Evolutionary conservation across 2,329 filamentous ascomycete genomes (phyloP).

Genomic region (Diaporthe batatas): DNA sequence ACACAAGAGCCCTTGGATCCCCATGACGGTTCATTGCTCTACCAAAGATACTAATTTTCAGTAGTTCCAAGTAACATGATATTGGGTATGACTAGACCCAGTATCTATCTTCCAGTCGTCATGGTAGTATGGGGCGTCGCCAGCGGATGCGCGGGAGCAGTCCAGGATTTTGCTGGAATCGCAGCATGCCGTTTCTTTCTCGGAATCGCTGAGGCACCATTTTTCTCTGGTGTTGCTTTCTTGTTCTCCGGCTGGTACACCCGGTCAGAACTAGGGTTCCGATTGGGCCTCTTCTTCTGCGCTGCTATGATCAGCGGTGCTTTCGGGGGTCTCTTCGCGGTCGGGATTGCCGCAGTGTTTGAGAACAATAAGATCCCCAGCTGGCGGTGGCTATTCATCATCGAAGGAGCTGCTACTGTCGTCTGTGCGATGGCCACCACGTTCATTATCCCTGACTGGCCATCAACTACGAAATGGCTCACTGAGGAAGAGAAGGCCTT

Average conservation of each 20-base stretch:
- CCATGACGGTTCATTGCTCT: background rate
- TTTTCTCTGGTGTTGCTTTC: too few species aligned
- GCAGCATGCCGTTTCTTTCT: conserved; percentile 4
- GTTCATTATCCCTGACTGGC: background rate
- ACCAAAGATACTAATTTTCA: background rate
- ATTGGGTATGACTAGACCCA: conserved; percentile 9
- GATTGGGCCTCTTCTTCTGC: background rate
- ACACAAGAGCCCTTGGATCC: background rate
- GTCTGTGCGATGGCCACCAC: conserved; percentile 5
- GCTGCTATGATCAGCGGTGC: conserved; percentile 8
- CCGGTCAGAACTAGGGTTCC: conserved; percentile 1
- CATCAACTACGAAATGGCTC: background rate
- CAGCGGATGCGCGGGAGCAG: background rate
- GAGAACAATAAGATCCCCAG: conserved; percentile 42
- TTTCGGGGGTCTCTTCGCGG: background rate
- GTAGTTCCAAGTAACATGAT: conserved; percentile 6
- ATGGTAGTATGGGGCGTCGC: background rate
- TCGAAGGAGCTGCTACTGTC: conserved; percentile 49
- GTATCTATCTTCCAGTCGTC: background rate
- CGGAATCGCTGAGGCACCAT: too few species aligned
- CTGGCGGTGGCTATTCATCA: conserved; percentile 58
- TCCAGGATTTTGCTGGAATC: background rate
- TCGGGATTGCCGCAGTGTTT: background rate
- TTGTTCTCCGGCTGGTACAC: background rate
- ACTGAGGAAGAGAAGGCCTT: background rate